Evolutionary conservation across 192 early-diverging fungal species (phyloP), one percentile per base, ranked within the genome.

Genomic region (Polychytrium aggregatum): DNA sequence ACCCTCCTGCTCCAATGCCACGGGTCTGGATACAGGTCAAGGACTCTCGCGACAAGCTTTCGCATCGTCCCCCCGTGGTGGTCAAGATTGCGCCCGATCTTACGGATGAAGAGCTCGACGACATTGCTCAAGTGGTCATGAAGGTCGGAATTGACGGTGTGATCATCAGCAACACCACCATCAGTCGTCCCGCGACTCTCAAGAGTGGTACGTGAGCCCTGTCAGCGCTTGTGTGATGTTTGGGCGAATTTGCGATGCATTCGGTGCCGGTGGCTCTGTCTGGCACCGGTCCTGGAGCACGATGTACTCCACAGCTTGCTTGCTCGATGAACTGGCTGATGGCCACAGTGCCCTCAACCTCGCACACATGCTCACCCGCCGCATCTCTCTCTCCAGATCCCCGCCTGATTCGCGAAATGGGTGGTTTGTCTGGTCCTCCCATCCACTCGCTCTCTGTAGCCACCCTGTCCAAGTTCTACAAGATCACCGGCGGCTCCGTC

Each of bases 1-100:
- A 10, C 52, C 64, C 62, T 28, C 55, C 30, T 50, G 63, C 53
- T 63, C 59, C 55, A 21, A 50, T 16, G 31, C n/a, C 48, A 62
- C 50, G 22, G 24, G n/a, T 30, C 2, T 30, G 28, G 3, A 21
- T 52, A 13, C 38, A 59, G 55, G 64, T 60, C 8, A 66, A 39
- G 38, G 36, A n/a, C 21, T 65, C 57, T 10, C 46, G 67, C 20
- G 57, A 71, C 48, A 50, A 41, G 48, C 56, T 10, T 44, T 61
- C 56, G 58, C 64, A 57, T 65, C 54, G 56, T 22, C 86, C 86
- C 36, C 84, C 89, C 4, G 53, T 94, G 31, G 68, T 90, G 41
- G 83, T 94, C 35, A 94, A 94, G 70, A 92, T 94, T 55, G 83
- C 86, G 7, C 91, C 91, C 2, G 91, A 94, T 66, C 70, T 87